phyloP scores from a whole-genome alignment of 257 asterid species.

The Scutellaria minor region DNA sequence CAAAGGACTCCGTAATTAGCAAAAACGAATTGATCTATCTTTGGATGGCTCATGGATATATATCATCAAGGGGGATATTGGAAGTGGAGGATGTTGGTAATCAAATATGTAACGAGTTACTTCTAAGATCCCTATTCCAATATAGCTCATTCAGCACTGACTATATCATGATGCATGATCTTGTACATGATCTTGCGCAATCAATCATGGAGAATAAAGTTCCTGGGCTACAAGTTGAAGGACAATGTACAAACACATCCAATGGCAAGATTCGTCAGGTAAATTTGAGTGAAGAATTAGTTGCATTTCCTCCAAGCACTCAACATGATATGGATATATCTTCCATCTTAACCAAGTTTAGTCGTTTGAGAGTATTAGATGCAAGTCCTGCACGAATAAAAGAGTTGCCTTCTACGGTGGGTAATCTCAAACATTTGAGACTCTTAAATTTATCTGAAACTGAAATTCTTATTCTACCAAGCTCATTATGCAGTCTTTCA shows the following conservation, averaged over 20 bases:
- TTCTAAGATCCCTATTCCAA: constrained; percentile 39
- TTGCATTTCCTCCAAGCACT: constrained; percentile 31
- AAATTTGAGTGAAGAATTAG: neutral
- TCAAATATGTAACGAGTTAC: constrained; percentile 39
- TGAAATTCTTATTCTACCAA: constrained; percentile 27
- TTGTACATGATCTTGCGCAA: constrained; percentile 44
- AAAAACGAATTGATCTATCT: constrained; percentile 28
- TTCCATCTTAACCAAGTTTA: neutral
- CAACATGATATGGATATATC: constrained; percentile 17
- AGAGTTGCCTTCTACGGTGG: neutral
- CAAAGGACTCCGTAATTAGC: constrained; percentile 16
- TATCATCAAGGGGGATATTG: constrained; percentile 25
- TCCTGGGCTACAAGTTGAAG: constrained; percentile 17
- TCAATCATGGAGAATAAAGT: constrained; percentile 33
- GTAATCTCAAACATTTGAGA: constrained; percentile 40
- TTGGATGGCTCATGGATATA: constrained; percentile 39
- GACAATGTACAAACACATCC: neutral
- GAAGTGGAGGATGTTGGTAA: constrained; percentile 40
- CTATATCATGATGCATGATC: constrained; percentile 40
- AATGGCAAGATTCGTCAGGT: constrained; percentile 28
- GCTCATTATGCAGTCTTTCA: constrained; percentile 38
- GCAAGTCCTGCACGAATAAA: neutral
- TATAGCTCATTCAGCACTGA: neutral
- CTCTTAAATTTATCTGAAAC: neutral
- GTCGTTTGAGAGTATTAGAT: constrained; percentile 24